A percentile compares a stretch with the other conserved stretches of the same genome.
Evolutionary conservation across 2,329 filamentous ascomycete species (phyloP).

Genomic region (Calonectria hongkongensis): DNA sequence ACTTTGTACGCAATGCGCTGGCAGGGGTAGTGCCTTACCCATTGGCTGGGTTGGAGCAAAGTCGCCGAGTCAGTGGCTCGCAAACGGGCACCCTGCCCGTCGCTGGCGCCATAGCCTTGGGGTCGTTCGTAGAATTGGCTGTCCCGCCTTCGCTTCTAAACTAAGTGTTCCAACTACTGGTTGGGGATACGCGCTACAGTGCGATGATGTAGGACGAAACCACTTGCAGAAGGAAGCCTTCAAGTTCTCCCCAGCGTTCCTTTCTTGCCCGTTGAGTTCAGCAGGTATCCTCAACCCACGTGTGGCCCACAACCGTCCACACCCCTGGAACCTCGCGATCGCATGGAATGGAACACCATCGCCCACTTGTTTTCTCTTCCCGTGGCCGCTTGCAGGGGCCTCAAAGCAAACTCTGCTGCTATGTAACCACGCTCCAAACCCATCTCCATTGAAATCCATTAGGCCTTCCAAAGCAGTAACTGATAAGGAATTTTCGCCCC

Average conservation of each 20-base stretch:
- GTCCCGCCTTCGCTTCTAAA: slow-evolving; percentile 20
- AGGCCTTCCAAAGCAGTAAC: slow-evolving; percentile 2
- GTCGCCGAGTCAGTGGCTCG: slow-evolving; percentile 31
- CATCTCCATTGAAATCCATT: slow-evolving; percentile 5
- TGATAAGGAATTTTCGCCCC: slow-evolving; percentile 12
- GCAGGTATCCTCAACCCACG: slow-evolving; percentile 1
- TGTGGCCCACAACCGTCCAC: slow-evolving; percentile 20
- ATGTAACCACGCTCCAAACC: slow-evolving; percentile 16
- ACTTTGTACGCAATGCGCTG: slow-evolving; percentile 21
- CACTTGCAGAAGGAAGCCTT: slow-evolving; percentile 3
- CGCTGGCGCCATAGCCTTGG: slow-evolving; percentile 40
- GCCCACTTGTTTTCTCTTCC: slow-evolving; percentile 36
- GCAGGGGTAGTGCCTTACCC: slow-evolving; percentile 24
- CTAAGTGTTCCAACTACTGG: slow-evolving; percentile 3
- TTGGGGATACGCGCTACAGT: not conserved
- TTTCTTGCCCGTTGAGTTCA: not conserved
- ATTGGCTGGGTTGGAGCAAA: slow-evolving; percentile 31
- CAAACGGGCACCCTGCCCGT: slow-evolving; percentile 17
- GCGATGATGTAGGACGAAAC: slow-evolving; percentile 1
- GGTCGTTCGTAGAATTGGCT: slow-evolving; percentile 40
- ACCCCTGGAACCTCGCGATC: slow-evolving; percentile 29
- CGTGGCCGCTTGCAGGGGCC: slow-evolving; percentile 30
- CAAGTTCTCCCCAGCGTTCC: not conserved
- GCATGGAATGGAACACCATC: slow-evolving; percentile 26
- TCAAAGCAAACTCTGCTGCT: slow-evolving; percentile 8